Evolutionary conservation across 192 early-diverging fungal genomes (phyloP).

Genomic region (Pilobolus umbonatus): DNA sequence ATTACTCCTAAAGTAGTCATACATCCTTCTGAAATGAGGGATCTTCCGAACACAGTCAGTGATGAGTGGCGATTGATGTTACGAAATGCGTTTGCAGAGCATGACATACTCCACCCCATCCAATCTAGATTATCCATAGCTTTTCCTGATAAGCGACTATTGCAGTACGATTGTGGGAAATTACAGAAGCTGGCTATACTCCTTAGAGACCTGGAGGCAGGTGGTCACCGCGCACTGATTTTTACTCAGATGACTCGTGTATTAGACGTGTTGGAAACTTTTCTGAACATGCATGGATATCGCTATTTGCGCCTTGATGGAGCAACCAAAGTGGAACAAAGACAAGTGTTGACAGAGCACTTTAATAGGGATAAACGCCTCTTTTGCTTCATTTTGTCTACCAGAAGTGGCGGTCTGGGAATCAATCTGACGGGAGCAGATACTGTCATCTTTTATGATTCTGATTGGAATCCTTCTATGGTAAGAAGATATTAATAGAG

Average conservation of each 20-base stretch:
- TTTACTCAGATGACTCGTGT: constrained; percentile 70
- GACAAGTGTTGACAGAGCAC: constrained; percentile 52
- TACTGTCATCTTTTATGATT: constrained; percentile 75
- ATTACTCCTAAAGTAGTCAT: constrained; percentile 53
- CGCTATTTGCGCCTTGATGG: constrained; percentile 59
- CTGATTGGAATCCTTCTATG: constrained; percentile 77
- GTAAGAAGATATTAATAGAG: constrained; percentile 10
- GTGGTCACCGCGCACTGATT: constrained; percentile 57
- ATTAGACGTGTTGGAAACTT: constrained; percentile 60
- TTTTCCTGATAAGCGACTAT: constrained; percentile 77
- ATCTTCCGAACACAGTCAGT: too few species aligned
- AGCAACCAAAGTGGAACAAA: constrained; percentile 53
- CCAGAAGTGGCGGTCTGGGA: constrained; percentile 70
- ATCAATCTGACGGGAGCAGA: constrained; percentile 77
- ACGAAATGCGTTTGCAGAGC: constrained; percentile 26
- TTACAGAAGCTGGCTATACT: constrained; percentile 57
- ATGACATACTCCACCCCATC: constrained; percentile 56
- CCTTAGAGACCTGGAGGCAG: constrained; percentile 49
- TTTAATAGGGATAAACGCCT: constrained; percentile 57
- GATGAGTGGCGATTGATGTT: too few species aligned
- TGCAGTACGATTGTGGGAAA: constrained; percentile 86
- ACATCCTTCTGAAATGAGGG: constrained; percentile 10
- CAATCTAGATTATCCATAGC: constrained; percentile 64
- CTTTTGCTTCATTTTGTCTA: constrained; percentile 56
- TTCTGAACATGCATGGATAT: constrained; percentile 64